Conservation (phyloP, 2,329 filamentous ascomycete genomes). For the Xylariaceae sp. region DNA sequence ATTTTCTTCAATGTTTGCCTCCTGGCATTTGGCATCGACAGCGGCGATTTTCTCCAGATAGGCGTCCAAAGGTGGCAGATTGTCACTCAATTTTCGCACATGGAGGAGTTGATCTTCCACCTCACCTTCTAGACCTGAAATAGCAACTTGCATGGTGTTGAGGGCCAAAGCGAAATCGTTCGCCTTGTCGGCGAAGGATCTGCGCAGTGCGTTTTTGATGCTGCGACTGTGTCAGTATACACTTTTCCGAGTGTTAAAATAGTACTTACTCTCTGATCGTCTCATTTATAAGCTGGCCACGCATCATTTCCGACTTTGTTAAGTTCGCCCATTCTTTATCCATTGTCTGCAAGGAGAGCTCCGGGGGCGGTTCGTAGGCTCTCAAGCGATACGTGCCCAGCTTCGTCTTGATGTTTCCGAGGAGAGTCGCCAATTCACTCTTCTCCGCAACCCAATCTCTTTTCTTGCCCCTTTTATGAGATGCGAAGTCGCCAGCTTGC, state of each 20-base stretch:
- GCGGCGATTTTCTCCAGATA: constrained; percentile 85
- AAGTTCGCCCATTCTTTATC: constrained; percentile 78
- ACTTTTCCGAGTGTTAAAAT: neutral
- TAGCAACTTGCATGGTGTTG: constrained; percentile 89
- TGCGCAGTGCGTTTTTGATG: constrained; percentile 92
- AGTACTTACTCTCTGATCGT: constrained; percentile 80
- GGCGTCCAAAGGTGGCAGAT: constrained; percentile 81
- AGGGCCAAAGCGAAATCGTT: constrained; percentile 96
- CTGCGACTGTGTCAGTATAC: constrained; percentile 38
- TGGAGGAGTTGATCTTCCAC: constrained; percentile 91
- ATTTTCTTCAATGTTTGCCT: constrained; percentile 98
- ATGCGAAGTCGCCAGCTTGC: constrained; percentile 75
- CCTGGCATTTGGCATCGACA: constrained; percentile 82
- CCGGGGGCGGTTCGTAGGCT: constrained; percentile 83
- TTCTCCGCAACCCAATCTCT: constrained; percentile 97
- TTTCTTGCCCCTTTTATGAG: constrained; percentile 90
- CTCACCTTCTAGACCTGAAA: constrained; percentile 95
- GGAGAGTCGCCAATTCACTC: constrained; percentile 84
- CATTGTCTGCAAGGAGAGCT: constrained; percentile 76
- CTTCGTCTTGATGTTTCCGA: constrained; percentile 99
- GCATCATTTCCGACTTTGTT: constrained; percentile 78
- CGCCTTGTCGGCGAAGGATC: constrained; percentile 93
- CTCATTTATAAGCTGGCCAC: constrained; percentile 94
- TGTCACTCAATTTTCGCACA: constrained; percentile 79
- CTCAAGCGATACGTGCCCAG: constrained; percentile 88